These are phyloP conservation scores for Penicillium salamii DNA, from an alignment of 495 filamentous ascomycete genomes.

Conservation along the genomic window DNA sequence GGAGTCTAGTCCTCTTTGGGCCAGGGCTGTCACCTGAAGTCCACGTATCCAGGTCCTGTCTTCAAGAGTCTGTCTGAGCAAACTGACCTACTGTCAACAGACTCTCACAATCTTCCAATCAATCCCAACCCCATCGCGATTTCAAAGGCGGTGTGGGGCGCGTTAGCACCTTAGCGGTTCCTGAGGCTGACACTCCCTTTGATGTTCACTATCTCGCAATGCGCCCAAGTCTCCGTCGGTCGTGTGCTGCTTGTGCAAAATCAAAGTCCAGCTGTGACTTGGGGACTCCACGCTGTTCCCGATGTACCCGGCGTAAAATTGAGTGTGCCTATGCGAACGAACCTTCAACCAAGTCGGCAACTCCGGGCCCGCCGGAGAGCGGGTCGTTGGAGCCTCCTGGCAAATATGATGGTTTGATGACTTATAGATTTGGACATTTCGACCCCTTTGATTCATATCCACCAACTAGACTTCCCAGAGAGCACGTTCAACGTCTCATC, in stretches of 20 bases:
- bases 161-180: neutral
- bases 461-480: conserved; percentile 41
- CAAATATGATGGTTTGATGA: conserved; percentile 6
- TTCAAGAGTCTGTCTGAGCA: too few species aligned
- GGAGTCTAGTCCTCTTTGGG: conserved; percentile 25
- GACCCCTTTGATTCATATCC: conserved; percentile 55
- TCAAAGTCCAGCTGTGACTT: conserved; percentile 50
- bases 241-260: conserved; percentile 48
- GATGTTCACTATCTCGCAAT: conserved; percentile 21
- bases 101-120: neutral
- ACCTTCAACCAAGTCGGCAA: conserved; percentile 31
- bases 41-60: too few species aligned
- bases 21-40: neutral
- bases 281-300: conserved; percentile 45
- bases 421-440: conserved; percentile 25
- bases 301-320: conserved; percentile 43
- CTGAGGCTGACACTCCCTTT: neutral
- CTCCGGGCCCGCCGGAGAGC: conserved; percentile 6
- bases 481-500: conserved; percentile 47
- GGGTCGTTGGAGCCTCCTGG: conserved; percentile 4
- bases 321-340: conserved; percentile 48
- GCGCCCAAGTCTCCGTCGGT: conserved; percentile 47
- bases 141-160: neutral
- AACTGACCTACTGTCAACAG: neutral
- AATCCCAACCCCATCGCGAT: neutral